Conservation (phyloP, 257 asterid genomes). For the Coffea eugenioides region DNA sequence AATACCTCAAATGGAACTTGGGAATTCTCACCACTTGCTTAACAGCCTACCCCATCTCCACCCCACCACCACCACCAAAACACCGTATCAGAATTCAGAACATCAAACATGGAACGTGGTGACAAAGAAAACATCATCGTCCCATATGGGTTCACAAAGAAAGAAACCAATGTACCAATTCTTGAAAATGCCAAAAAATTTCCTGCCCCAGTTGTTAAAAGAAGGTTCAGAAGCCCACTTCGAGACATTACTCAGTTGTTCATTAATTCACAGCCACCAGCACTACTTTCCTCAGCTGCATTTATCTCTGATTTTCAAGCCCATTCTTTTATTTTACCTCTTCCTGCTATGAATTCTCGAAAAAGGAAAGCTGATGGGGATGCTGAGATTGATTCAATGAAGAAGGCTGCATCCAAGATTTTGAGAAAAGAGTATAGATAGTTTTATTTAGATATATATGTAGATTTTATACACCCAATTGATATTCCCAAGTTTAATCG, state of each 20-base stretch:
- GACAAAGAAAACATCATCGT: slow-evolving; percentile 43
- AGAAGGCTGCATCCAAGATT: slow-evolving; percentile 27
- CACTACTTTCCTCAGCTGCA: slow-evolving; percentile 1
- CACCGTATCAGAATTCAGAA: slow-evolving; percentile 24
- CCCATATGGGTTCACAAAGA: slow-evolving; percentile 13
- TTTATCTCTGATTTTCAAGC: neutral
- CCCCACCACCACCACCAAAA: neutral
- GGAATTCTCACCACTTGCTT: neutral
- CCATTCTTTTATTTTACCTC: slow-evolving; percentile 2
- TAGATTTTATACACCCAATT: neutral
- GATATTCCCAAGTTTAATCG: neutral
- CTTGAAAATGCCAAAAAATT: slow-evolving; percentile 6
- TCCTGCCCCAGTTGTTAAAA: slow-evolving; percentile 3
- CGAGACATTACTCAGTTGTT: slow-evolving; percentile 44
- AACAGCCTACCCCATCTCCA: neutral
- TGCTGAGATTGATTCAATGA: slow-evolving; percentile 15
- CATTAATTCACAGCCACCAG: neutral
- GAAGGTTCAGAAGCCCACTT: slow-evolving; percentile 35
- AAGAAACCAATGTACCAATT: slow-evolving; percentile 8
- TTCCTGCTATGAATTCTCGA: slow-evolving; percentile 12
- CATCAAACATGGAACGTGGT: slow-evolving; percentile 1
- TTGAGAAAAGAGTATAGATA: slow-evolving; percentile 44
- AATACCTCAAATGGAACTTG: slow-evolving; percentile 1
- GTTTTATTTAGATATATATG: neutral
- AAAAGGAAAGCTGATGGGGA: slow-evolving; percentile 28